Conservation (phyloP, 768 basidiomycete species). For the Phanerochaete sordida region DNA sequence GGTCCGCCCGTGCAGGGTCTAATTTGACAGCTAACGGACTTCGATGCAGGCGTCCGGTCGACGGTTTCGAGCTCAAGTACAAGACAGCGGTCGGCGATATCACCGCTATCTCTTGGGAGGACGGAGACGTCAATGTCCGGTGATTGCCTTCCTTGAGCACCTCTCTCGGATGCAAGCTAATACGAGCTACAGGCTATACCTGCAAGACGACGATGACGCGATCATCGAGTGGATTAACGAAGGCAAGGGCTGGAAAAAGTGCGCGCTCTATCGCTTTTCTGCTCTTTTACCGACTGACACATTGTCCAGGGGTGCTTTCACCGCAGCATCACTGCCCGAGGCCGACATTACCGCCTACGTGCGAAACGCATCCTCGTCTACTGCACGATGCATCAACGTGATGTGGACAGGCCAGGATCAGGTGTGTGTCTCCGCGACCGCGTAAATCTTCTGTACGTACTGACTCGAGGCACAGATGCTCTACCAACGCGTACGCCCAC, state of each 20-base stretch:
- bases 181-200: neutral
- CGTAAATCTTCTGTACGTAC: no score
- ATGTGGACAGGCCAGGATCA: slow-evolving; percentile 8
- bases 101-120: slow-evolving; percentile 3
- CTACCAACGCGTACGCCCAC: neutral
- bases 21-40: neutral
- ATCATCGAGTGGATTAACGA: slow-evolving; percentile 5
- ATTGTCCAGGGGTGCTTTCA: neutral
- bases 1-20: neutral
- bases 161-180: neutral
- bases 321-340: neutral
- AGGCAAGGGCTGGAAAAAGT: neutral
- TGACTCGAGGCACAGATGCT: no score
- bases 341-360: slow-evolving; percentile 5
- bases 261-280: neutral
- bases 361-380: neutral
- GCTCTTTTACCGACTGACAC: neutral
- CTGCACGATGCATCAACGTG: neutral
- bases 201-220: slow-evolving; percentile 2
- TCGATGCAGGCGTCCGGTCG: neutral
- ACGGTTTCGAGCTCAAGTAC: neutral
- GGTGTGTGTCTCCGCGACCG: no score
- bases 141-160: neutral
- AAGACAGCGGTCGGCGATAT: slow-evolving; percentile 3
- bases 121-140: neutral